These are phyloP conservation scores for Kwoniella sp. DNA, from an alignment of 768 basidiomycete genomes.

Conservation along the genomic window DNA sequence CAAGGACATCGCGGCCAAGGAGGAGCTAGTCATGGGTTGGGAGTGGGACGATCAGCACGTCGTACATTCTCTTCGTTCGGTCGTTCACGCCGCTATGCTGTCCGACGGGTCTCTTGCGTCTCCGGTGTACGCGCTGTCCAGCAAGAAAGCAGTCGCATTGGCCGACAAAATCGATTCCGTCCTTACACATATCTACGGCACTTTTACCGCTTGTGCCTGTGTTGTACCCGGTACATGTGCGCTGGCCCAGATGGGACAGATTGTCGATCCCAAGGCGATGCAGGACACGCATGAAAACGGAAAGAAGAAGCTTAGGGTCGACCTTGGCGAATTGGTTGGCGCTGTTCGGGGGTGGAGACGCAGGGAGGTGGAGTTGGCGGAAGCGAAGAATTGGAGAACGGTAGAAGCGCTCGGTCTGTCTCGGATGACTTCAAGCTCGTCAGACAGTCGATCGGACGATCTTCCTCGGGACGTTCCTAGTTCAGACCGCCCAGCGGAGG, in stretches of 20 bases:
- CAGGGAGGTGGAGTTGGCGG: slow-evolving; percentile 39
- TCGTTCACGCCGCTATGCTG: slow-evolving; percentile 53
- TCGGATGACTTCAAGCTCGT: slow-evolving; percentile 7
- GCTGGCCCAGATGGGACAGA: slow-evolving; percentile 40
- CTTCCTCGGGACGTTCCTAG: neutral
- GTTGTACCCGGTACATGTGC: slow-evolving; percentile 39
- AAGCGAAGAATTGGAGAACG: slow-evolving; percentile 18
- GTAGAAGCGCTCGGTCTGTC: slow-evolving; percentile 1
- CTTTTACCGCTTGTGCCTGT: slow-evolving; percentile 48
- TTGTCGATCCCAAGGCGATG: slow-evolving; percentile 29
- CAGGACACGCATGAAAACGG: slow-evolving; percentile 9
- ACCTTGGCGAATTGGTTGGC: slow-evolving; percentile 44
- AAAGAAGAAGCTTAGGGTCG: slow-evolving; percentile 22
- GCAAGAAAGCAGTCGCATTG: slow-evolving; percentile 9
- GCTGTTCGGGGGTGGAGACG: slow-evolving; percentile 46
- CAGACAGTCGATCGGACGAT: neutral
- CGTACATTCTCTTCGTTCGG: slow-evolving; percentile 60
- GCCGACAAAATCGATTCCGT: slow-evolving; percentile 34
- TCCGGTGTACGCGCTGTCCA: slow-evolving; percentile 11
- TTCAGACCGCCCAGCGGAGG: neutral
- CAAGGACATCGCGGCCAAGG: slow-evolving; percentile 66
- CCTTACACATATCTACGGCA: slow-evolving; percentile 42
- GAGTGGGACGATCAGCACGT: slow-evolving; percentile 94
- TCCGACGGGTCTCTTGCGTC: slow-evolving; percentile 58
- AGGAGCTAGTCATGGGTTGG: slow-evolving; percentile 87